These are phyloP conservation scores for Protea cynaroides DNA, from an alignment of 164 flowering plant species.

Conservation along the genomic window DNA sequence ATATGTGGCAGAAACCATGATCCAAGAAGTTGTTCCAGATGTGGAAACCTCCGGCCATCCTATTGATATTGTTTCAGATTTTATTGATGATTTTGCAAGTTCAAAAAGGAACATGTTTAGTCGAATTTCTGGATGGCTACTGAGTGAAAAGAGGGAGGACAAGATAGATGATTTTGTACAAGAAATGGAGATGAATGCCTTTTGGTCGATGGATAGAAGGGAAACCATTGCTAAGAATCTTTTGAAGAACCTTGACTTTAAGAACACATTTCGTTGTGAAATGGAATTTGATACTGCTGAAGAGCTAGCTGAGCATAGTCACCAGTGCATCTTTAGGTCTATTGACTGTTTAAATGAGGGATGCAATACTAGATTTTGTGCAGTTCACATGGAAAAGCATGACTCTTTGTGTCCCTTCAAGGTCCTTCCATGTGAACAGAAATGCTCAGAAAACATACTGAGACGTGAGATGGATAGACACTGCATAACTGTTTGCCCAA, in stretches of 20 bases:
- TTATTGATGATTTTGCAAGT: conserved; percentile 52
- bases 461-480: conserved; percentile 76
- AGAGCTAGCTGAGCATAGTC: conserved; percentile 40
- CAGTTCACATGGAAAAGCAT: conserved; percentile 41
- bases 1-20: conserved; percentile 49
- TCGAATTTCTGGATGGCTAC: conserved; percentile 60
- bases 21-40: conserved; percentile 35
- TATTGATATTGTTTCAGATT: conserved; percentile 42
- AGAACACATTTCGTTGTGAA: conserved; percentile 41
- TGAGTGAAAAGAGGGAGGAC: conserved; percentile 70
- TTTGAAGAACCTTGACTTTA: conserved; percentile 58
- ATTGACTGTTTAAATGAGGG: conserved; percentile 45
- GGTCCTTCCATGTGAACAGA: conserved; percentile 61
- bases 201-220: conserved; percentile 52
- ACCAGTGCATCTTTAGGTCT: conserved; percentile 39
- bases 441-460: conserved; percentile 43
- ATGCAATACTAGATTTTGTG: conserved; percentile 33
- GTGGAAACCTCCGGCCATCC: conserved; percentile 44
- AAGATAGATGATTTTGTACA: conserved; percentile 63
- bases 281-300: conserved; percentile 31
- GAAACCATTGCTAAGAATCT: conserved; percentile 41
- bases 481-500: conserved; percentile 64
- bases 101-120: conserved; percentile 48
- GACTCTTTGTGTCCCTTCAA: conserved; percentile 57
- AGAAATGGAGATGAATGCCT: conserved; percentile 61